Percentiles rank a stretch among this genome's conserved stretches.
phyloP scores from a whole-genome alignment of 768 basidiomycete genomes.

The Auricularia heimuer region DNA sequence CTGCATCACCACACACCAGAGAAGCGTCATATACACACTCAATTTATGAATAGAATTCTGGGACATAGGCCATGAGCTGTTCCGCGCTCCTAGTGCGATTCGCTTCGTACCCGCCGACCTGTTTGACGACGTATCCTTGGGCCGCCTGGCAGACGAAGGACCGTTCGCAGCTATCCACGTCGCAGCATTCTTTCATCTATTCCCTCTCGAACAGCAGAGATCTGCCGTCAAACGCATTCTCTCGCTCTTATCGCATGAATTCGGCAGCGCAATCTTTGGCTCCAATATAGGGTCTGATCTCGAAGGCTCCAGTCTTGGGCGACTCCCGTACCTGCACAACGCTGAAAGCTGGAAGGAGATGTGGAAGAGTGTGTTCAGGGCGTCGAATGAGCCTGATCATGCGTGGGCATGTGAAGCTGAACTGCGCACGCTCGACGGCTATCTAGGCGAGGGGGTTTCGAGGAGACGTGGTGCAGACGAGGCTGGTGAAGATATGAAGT shows the following conservation, averaged over 20 bases:
- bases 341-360: neutral
- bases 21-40: neutral
- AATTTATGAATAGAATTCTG: slow-evolving; percentile 3
- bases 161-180: slow-evolving; percentile 6
- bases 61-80: slow-evolving; percentile 7
- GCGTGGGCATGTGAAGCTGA: neutral
- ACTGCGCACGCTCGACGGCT: neutral
- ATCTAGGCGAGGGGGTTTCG: neutral
- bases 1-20: neutral
- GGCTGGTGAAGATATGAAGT: neutral
- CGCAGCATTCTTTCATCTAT: slow-evolving; percentile 10
- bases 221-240: neutral
- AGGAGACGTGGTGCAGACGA: neutral
- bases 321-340: neutral
- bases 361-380: neutral
- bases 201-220: slow-evolving; percentile 4
- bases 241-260: neutral
- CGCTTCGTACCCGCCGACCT: slow-evolving; percentile 9
- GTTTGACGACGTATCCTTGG: slow-evolving; percentile 4
- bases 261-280: slow-evolving; percentile 9
- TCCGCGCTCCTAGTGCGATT: slow-evolving; percentile 3
- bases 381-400: neutral
- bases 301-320: neutral
- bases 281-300: slow-evolving; percentile 5
- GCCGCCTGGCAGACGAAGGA: neutral